Base-by-base conservation (phyloP, 495 filamentous ascomycete species). In the Podospora appendiculata region DNA sequence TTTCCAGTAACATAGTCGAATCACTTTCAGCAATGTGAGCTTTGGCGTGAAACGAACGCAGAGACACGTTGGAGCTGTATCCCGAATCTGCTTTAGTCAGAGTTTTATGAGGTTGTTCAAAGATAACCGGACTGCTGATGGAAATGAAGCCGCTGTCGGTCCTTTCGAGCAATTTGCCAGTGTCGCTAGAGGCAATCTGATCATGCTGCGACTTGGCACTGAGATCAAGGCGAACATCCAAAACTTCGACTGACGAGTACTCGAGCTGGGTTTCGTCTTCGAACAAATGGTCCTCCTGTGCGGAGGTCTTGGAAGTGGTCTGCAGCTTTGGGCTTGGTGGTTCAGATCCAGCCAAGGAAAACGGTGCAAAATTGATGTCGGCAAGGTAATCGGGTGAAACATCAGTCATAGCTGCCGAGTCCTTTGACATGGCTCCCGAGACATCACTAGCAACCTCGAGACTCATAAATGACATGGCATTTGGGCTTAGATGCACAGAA, bases 51-150 rank as follows among this genome's bases (percentile, higher is more conserved):
- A 78, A 70, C 0, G 75, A 78, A 16, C 71, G 68, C 17, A 77
- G 55, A 12, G 77, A 79, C 4, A 74, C 66, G 47, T 72, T 78
- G 6, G 76, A 79, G 57, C 77, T 77, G 46, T 81, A 81, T 16
- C 78, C 78, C n/a, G 74, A 79, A 50, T 81, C 77, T 32, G 75
- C 75, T 43, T 80, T 80, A 8, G 73, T 68, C 14, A 79, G 53
- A 10, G 69, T 60, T 38, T 72, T 74, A 34, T 66, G 63, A 3
- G 63, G 57, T 17, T 32, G 49, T 17, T 73, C 68, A 3, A 70
- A 63, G 5, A 54, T 25, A 5, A 25, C 53, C 0, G 71, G 65
- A 51, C 68, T 72, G n/a, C 47, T 41, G 7, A 52, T 53, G 0
- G 71, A 62, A 7, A 61, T 57, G 41, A 76, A 68, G 8, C 70